Evolutionary conservation across 805 yeast species (phyloP).

Genomic region (Suhomyces faveliae): DNA sequence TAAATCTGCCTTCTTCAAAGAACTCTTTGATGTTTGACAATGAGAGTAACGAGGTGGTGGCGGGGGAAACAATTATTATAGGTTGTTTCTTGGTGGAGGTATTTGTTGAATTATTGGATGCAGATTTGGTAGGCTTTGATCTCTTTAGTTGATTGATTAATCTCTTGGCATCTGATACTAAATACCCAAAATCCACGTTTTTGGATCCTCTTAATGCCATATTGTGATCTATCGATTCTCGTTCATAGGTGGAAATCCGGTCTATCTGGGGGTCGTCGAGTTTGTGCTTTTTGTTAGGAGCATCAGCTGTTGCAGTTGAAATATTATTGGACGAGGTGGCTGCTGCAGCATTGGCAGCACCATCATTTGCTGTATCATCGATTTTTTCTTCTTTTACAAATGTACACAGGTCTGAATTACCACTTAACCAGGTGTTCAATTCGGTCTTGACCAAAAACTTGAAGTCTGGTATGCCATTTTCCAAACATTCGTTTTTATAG

Average conservation of each 20-base stretch:
- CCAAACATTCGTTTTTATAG: conserved; percentile 71
- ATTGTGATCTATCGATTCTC: conserved; percentile 56
- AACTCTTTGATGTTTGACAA: conserved; percentile 41
- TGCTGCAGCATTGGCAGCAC: conserved; percentile 15
- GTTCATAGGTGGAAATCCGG: conserved; percentile 46
- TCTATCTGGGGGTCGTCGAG: conserved; percentile 49
- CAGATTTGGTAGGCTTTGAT: conserved; percentile 57
- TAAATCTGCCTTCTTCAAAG: conserved; percentile 68
- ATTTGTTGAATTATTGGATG: conserved; percentile 53
- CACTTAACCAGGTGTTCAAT: conserved; percentile 76
- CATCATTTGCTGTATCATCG: not conserved
- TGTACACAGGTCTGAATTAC: conserved; percentile 59
- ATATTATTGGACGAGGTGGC: not conserved
- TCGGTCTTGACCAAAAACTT: conserved; percentile 85
- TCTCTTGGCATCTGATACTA: conserved; percentile 63
- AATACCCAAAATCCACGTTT: conserved; percentile 62
- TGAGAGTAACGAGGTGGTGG: conserved; percentile 42
- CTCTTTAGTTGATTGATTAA: conserved; percentile 52
- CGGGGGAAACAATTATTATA: conserved; percentile 44
- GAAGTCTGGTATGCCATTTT: conserved; percentile 61
- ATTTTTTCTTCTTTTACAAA: conserved; percentile 35
- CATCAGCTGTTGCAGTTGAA: conserved; percentile 3
- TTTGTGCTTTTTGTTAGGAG: conserved; percentile 10
- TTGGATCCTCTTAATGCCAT: conserved; percentile 65
- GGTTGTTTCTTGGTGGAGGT: conserved; percentile 36